Evolutionary conservation across 345 rosid species (phyloP).

Genomic region (Hirschfeldia incana): DNA sequence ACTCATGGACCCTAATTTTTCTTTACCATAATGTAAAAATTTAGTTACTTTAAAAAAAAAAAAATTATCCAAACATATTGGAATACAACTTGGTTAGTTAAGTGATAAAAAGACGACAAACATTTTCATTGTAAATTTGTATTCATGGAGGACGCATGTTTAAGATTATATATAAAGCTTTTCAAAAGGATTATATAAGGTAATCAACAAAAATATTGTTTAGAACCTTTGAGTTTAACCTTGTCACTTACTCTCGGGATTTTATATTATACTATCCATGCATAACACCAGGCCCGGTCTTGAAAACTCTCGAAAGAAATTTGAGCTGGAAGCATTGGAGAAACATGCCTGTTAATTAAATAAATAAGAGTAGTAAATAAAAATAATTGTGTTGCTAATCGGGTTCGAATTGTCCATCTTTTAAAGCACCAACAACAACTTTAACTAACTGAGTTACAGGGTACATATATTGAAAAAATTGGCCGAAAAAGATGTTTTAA

Average conservation of each 20-base stretch:
- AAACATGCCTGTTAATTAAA: no score
- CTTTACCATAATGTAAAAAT: neutral
- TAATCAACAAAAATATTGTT: neutral
- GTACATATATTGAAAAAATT: no score
- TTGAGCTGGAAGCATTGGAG: no score
- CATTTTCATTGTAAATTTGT: neutral
- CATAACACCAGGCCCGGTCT: neutral
- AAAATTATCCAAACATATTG: constrained; percentile 10
- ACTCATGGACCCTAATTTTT: neutral
- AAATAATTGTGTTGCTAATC: no score
- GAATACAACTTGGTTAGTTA: constrained; percentile 11
- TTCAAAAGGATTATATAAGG: neutral
- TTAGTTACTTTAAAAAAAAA: neutral
- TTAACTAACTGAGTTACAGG: no score
- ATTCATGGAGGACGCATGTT: neutral
- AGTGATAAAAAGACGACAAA: no score
- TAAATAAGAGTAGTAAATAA: no score
- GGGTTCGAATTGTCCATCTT: no score
- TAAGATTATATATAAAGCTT: neutral
- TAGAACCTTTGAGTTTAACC: neutral
- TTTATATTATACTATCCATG: neutral
- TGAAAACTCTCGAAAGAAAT: no score
- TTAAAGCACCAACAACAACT: no score
- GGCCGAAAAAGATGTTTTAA: no score
- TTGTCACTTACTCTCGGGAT: neutral